A percentile compares a stretch with the other conserved stretches of the same genome.
These are phyloP conservation scores for Lignosus rhinocerotis DNA, from an alignment of 1,284 basidiomycete genomes.

Conservation along the genomic window DNA sequence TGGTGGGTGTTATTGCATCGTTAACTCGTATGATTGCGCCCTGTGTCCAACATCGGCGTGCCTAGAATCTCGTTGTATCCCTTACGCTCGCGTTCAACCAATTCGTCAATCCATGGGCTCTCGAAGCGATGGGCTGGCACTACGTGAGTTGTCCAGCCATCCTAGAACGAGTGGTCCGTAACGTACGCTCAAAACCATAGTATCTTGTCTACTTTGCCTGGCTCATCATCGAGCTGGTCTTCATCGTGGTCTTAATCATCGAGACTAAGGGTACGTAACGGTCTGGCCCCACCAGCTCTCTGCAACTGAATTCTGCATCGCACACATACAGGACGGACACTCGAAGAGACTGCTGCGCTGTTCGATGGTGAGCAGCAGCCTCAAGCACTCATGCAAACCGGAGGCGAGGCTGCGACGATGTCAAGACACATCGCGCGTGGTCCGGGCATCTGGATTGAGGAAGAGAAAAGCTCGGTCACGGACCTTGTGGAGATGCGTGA, in stretches of 20 bases:
- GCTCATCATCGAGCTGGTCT: constrained; percentile 58
- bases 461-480: constrained; percentile 21
- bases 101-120: constrained; percentile 72
- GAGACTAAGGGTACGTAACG: constrained; percentile 45
- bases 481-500: constrained; percentile 26
- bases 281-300: not conserved
- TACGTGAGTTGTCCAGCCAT: constrained; percentile 41
- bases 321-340: constrained; percentile 47
- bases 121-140: constrained; percentile 67
- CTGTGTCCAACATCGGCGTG: not conserved
- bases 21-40: not conserved
- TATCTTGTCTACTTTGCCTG: constrained; percentile 64
- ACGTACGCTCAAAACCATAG: constrained; percentile 24
- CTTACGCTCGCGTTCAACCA: constrained; percentile 67
- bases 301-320: not conserved
- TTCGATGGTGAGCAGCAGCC: constrained; percentile 59
- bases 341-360: constrained; percentile 66
- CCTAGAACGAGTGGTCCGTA: not conserved
- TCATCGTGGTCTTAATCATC: constrained; percentile 56
- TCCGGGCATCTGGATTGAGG: constrained; percentile 19
- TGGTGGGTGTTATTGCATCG: constrained; percentile 41
- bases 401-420: constrained; percentile 53
- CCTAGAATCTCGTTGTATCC: constrained; percentile 57
- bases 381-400: constrained; percentile 46
- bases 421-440: constrained; percentile 24